Base-by-base conservation (phyloP, 805 yeast species). In the Scheffersomyces coipomensis region DNA sequence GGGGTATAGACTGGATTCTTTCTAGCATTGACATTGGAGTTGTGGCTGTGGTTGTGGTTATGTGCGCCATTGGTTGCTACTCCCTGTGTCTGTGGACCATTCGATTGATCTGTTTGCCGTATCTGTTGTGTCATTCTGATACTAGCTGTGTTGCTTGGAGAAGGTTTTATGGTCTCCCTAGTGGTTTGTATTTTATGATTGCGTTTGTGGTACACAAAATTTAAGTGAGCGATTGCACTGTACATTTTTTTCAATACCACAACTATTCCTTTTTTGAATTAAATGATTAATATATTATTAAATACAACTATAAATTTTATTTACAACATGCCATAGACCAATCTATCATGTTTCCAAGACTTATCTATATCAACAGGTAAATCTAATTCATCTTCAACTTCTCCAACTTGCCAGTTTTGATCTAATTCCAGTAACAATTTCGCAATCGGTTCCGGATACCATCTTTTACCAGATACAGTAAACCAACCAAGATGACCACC, bases 401-500 rank as follows among this genome's bases (percentile, higher is more conserved):
- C 16, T 33, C 43, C 42, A n/a, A 57, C 52, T 3, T 48, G 51
- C 59, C 63, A 57, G 32, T 55, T 47, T 21, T 51, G 39, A 34
- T 57, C 58, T 44, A 68, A 44, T 38, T 61, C 66, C 18, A 52
- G 54, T 39, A 69, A 65, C 3, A 67, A 49, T 24, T 52, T 47
- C 7, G 70, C 53, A 31, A 68, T 34, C 1, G 73, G 74, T 16
- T 51, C 51, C 4, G 71, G 53, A 45, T 69, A 66, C 74, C 74
- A 70, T 33, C 75, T 49, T 19, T 48, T 44, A 19, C 63, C 55
- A 22, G 45, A 48, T 29, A 42, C 38, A 35, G 60, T 58, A 43
- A 68, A 70, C 75, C 74, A 70, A 2, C 75, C 85, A 53, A 83
- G 69, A 55, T 85, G 93, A 6, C 91, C 91, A 46, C 93, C 93